Percentiles rank a stretch among this genome's conserved stretches.
Evolutionary conservation across 345 rosid species (phyloP).

Genomic region (Crucihimalaya himalaica): DNA sequence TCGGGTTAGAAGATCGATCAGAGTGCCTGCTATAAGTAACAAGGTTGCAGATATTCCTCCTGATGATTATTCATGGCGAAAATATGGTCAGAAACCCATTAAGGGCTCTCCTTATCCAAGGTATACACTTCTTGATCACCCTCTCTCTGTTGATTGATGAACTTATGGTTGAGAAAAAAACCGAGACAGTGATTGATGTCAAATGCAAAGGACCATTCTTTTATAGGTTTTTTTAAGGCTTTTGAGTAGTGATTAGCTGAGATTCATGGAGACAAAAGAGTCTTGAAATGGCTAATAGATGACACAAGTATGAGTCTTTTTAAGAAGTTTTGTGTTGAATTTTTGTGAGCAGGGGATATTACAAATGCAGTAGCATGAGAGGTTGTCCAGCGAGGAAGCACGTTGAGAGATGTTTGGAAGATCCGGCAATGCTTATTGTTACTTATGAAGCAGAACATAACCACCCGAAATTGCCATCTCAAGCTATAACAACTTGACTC

Average conservation of each 20-base stretch:
- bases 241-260: background rate
- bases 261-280: background rate
- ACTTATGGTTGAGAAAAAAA: background rate
- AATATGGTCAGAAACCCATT: constrained; percentile 85
- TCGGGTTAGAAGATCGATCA: constrained; percentile 70
- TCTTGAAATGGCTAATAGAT: background rate
- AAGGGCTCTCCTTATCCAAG: constrained; percentile 88
- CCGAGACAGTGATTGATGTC: background rate
- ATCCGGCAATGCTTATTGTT: constrained; percentile 85
- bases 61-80: constrained; percentile 84
- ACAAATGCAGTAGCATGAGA: constrained; percentile 97
- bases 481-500: constrained; percentile 60
- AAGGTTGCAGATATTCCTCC: constrained; percentile 84
- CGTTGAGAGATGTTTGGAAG: constrained; percentile 93
- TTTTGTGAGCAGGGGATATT: constrained; percentile 73
- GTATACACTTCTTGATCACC: constrained; percentile 38
- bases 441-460: constrained; percentile 98
- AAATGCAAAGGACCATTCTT: constrained; percentile 2
- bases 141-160: background rate
- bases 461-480: constrained; percentile 69
- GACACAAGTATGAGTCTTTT: constrained; percentile 3
- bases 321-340: constrained; percentile 15
- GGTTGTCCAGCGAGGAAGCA: constrained; percentile 99
- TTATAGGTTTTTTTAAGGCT: background rate
- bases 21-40: constrained; percentile 84